Conservation (phyloP, 1,139 yeast species). For the Candida tunisiensis region DNA sequence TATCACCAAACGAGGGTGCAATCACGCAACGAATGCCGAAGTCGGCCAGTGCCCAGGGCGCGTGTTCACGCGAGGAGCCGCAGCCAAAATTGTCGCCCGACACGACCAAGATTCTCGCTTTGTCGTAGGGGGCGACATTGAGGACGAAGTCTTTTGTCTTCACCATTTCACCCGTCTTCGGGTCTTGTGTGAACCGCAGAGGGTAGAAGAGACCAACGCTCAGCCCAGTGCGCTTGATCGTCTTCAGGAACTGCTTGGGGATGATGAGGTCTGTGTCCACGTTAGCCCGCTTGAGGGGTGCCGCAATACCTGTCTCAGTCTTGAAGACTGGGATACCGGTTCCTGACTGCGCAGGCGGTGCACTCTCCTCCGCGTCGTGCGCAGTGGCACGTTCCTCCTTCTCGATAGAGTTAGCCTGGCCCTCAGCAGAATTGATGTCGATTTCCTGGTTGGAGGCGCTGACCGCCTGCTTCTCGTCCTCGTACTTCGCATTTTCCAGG, state of each 20-base stretch:
- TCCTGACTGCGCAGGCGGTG: slow-evolving; percentile 18
- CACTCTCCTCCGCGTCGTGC: slow-evolving; percentile 13
- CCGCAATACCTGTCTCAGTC: slow-evolving; percentile 70
- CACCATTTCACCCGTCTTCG: slow-evolving; percentile 50
- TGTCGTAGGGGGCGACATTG: slow-evolving; percentile 67
- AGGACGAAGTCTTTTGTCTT: slow-evolving; percentile 81
- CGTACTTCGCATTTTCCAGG: slow-evolving; percentile 43
- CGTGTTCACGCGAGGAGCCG: slow-evolving; percentile 98
- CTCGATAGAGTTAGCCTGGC: slow-evolving; percentile 9
- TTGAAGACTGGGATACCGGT: slow-evolving; percentile 64
- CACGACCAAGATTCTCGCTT: slow-evolving; percentile 71
- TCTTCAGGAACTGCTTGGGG: slow-evolving; percentile 94
- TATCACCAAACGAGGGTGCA: slow-evolving; percentile 97
- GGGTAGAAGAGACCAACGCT: slow-evolving; percentile 81
- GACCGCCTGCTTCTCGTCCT: slow-evolving; percentile 56
- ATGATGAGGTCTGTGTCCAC: slow-evolving; percentile 97
- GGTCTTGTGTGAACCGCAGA: slow-evolving; percentile 56
- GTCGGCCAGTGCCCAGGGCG: slow-evolving; percentile 98
- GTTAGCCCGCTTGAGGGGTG: slow-evolving; percentile 87
- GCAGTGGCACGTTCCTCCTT: slow-evolving; percentile 20
- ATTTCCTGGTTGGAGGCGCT: slow-evolving; percentile 8
- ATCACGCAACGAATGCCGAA: slow-evolving; percentile 91
- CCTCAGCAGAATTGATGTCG: slow-evolving; percentile 10
- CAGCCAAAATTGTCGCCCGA: slow-evolving; percentile 97
- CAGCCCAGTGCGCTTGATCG: slow-evolving; percentile 93